Percentiles rank a stretch among this genome's conserved stretches.
Evolutionary conservation across 257 asterid species (phyloP).

Genomic region (Haberlea rhodopensis): DNA sequence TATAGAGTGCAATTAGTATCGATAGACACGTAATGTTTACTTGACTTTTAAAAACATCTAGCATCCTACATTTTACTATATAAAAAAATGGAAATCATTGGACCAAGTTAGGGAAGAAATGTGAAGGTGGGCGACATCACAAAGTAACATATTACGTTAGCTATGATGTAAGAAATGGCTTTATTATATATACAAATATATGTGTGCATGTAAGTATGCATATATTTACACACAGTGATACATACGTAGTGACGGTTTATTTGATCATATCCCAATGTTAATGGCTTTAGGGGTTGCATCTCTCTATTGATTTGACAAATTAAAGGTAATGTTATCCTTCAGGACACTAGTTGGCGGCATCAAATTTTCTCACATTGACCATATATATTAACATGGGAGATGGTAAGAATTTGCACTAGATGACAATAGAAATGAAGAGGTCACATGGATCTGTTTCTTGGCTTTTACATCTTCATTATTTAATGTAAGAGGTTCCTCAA

Average conservation of each 20-base stretch:
- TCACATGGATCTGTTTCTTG: conserved; percentile 27
- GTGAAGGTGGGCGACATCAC: conserved; percentile 30
- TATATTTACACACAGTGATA: no score
- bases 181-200: neutral
- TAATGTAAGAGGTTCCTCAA: neutral
- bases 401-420: conserved; percentile 34
- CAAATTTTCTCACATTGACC: no score
- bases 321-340: no score
- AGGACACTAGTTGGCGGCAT: no score
- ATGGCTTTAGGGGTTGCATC: no score
- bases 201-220: no score
- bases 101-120: neutral
- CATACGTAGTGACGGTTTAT: no score
- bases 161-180: no score
- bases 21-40: neutral
- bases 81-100: neutral
- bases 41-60: no score
- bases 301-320: no score
- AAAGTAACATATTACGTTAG: conserved; percentile 36
- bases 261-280: no score
- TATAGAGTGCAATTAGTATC: neutral
- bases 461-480: conserved; percentile 2
- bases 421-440: conserved; percentile 35
- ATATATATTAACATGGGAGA: conserved; percentile 1
- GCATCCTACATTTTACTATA: no score